Base-by-base conservation (phyloP, 2,329 filamentous ascomycete species). In the Ophiocordyceps camponoti-leonardi region DNA sequence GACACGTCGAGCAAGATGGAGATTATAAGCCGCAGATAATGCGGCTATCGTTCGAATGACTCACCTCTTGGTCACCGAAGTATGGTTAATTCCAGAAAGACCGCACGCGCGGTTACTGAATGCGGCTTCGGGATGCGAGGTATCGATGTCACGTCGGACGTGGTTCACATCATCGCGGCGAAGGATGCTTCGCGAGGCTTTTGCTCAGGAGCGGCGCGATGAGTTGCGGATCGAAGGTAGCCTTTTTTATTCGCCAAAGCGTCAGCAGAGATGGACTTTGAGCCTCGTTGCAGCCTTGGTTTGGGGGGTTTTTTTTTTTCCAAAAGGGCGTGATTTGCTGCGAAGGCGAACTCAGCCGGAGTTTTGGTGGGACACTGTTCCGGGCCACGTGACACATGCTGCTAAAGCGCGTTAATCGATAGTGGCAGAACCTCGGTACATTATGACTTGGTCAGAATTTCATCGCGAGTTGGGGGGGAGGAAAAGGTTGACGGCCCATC, bases 101-200 rank as follows among this genome's bases (percentile, higher is more conserved):
- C 18, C 23, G 40, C 39, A 45, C 46, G 44, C 49, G 48, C 49
- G 53, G 54, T 46, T 52, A 49, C 48, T 52, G 43, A 47, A 45
- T 50, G 53, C 50, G 54, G 51, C 49, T 55, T 50, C 55, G 52
- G 48, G 47, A 50, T 52, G 53, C 54, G 53, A 53, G 50, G 54
- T 56, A 58, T 47, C 52, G 50, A 51, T 46, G 50, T 56, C 54
- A 49, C 51, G 58, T 54, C 52, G 51, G 54, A 45, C 51, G 53
- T 53, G 55, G 50, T 56, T 63, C 60, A 63, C 61, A 63, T 63
- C 56, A 63, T 63, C 61, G 61, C 58, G 58, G 53, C 55, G 51
- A 54, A 53, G 35, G 49, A 53, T 51, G 51, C 50, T 51, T 49
- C 47, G 44, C 47, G 45, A 47, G 45, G 45, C 47, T 31, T 26